Evolutionary conservation across 495 filamentous ascomycete species (phyloP).

Genomic region (Penicillium atrosanguineum): DNA sequence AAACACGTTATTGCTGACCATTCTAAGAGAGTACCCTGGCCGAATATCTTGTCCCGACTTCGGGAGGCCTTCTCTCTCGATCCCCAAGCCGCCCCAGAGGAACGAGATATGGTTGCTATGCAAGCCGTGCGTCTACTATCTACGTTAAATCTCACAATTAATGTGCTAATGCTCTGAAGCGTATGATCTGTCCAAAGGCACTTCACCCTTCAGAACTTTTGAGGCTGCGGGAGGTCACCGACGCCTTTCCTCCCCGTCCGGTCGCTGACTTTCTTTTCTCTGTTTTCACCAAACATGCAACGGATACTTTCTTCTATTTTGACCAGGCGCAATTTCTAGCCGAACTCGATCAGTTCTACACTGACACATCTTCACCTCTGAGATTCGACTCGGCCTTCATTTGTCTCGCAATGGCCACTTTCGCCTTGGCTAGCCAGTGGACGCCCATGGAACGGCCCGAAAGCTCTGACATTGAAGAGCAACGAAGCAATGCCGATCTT

Average conservation of each 20-base stretch:
- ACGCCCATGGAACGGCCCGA: slow-evolving; percentile 17
- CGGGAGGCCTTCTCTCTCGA: slow-evolving; percentile 22
- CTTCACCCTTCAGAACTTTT: slow-evolving; percentile 10
- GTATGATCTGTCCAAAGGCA: slow-evolving; percentile 10
- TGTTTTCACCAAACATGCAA: slow-evolving; percentile 20
- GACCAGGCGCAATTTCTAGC: slow-evolving; percentile 20
- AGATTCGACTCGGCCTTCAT: slow-evolving; percentile 17
- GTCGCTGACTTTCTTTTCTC: slow-evolving; percentile 24
- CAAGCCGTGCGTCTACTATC: slow-evolving; percentile 12
- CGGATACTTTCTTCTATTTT: slow-evolving; percentile 26
- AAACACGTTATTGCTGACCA: slow-evolving; percentile 16
- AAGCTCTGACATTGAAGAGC: background rate
- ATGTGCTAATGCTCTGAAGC: slow-evolving; percentile 4
- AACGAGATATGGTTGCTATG: slow-evolving; percentile 12
- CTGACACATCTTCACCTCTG: slow-evolving; percentile 5
- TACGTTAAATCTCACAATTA: too few species aligned
- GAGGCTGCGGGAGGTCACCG: slow-evolving; percentile 7
- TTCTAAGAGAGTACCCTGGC: slow-evolving; percentile 13
- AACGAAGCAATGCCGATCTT: slow-evolving; percentile 7
- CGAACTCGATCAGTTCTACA: slow-evolving; percentile 22
- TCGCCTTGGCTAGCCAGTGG: slow-evolving; percentile 28
- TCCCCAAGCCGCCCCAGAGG: slow-evolving; percentile 7
- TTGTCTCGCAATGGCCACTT: slow-evolving; percentile 17
- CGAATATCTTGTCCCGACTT: slow-evolving; percentile 17
- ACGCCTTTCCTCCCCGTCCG: slow-evolving; percentile 19